phyloP scores from a whole-genome alignment of 192 early-diverging fungal genomes.

The Glomus cerebriforme region DNA sequence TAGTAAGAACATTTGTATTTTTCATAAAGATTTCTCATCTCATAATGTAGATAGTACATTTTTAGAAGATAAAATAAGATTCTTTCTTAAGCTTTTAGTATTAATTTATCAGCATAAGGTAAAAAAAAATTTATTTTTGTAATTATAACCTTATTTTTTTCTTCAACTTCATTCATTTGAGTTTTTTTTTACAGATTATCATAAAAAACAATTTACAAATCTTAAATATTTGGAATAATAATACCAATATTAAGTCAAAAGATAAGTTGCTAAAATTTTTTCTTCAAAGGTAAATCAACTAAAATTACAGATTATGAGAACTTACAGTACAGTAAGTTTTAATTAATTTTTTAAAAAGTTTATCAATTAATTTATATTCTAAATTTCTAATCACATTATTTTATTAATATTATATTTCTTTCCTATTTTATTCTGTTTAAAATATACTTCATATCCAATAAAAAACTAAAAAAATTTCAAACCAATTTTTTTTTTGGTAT shows the following conservation, averaged over 20 bases:
- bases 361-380: too few species aligned
- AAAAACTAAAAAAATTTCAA: too few species aligned
- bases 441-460: too few species aligned
- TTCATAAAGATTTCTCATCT: slow-evolving; percentile 27
- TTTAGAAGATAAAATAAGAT: slow-evolving; percentile 3
- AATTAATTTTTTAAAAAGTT: too few species aligned
- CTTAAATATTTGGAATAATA: background rate
- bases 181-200: slow-evolving; percentile 8
- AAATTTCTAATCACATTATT: too few species aligned
- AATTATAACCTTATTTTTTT: background rate
- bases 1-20: slow-evolving; percentile 17
- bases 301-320: too few species aligned
- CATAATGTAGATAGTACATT: slow-evolving; percentile 13
- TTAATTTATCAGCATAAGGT: slow-evolving; percentile 21
- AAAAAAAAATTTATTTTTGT: background rate
- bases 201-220: slow-evolving; percentile 22
- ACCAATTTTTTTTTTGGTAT: too few species aligned
- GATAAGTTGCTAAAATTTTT: background rate
- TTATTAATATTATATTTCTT: too few species aligned
- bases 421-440: too few species aligned
- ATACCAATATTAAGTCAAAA: too few species aligned
- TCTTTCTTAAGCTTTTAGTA: slow-evolving; percentile 12
- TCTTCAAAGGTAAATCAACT: too few species aligned
- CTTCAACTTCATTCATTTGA: background rate
- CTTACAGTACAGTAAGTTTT: too few species aligned